These are phyloP conservation scores for Claviceps arundinis DNA, from an alignment of 2,329 filamentous ascomycete species.

Conservation along the genomic window DNA sequence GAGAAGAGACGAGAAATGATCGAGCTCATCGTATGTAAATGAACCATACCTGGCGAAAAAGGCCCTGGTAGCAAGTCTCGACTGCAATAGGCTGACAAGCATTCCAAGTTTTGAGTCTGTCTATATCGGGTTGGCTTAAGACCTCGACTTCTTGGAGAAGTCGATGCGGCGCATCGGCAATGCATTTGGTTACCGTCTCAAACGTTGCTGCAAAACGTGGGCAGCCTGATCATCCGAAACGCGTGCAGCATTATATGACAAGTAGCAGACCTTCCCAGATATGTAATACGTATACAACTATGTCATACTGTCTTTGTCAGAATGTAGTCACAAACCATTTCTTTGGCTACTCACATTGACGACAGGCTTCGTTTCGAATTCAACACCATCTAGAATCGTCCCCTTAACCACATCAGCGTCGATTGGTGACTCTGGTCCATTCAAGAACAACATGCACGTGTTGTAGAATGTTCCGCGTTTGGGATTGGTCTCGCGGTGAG, in stretches of 20 bases:
- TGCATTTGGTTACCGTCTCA: not conserved
- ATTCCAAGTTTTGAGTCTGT: not conserved
- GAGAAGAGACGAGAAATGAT: not conserved
- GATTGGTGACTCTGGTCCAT: too few relatives aligned
- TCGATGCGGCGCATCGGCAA: not conserved
- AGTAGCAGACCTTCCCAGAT: not conserved
- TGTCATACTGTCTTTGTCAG: not conserved
- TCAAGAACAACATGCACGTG: not conserved
- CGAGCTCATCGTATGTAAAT: constrained; percentile 3
- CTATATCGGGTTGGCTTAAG: not conserved
- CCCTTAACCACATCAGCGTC: too few relatives aligned
- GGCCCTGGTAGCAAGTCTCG: not conserved
- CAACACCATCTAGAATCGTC: too few relatives aligned
- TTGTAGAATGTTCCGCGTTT: not conserved
- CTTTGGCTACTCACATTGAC: not conserved
- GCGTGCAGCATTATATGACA: not conserved
- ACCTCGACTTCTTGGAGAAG: not conserved
- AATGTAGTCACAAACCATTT: not conserved
- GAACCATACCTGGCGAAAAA: constrained; percentile 1
- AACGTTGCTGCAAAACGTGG: not conserved
- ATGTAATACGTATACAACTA: not conserved
- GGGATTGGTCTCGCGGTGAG: not conserved
- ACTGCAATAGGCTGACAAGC: not conserved
- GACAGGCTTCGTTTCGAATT: not conserved
- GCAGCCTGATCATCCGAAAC: not conserved